Conservation (phyloP, 2,329 filamentous ascomycete genomes). For the Cladobotryum protrusum region DNA sequence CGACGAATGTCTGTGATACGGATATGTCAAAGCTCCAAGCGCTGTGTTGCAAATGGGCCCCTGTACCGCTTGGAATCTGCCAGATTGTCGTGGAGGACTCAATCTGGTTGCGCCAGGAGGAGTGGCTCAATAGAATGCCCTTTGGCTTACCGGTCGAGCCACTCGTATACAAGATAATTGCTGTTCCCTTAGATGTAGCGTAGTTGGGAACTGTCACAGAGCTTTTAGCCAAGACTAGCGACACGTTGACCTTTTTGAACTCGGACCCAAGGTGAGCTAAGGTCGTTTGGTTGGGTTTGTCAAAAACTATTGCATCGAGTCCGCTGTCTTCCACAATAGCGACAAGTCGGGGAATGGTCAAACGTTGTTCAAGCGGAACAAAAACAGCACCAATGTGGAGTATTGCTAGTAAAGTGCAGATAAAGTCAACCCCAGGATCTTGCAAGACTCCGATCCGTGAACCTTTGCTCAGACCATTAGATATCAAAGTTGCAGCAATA, state of each 20-base stretch:
- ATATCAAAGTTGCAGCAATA: constrained; percentile 23
- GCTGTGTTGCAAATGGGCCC: constrained; percentile 27
- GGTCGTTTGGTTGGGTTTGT: neutral
- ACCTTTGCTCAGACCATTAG: constrained; percentile 9
- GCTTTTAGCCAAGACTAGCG: no score
- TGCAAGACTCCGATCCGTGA: constrained; percentile 34
- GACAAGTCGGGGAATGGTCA: constrained; percentile 24
- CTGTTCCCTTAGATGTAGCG: neutral
- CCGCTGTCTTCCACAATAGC: constrained; percentile 19
- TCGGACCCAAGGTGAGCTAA: no score
- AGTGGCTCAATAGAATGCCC: constrained; percentile 30
- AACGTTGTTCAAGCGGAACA: constrained; percentile 34
- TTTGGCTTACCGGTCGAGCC: constrained; percentile 32
- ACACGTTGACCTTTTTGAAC: no score
- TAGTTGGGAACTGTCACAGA: no score
- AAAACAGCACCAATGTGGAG: constrained; percentile 30
- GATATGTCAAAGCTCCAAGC: constrained; percentile 35
- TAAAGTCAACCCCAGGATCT: constrained; percentile 28
- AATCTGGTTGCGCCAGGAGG: constrained; percentile 20
- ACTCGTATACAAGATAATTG: constrained; percentile 26
- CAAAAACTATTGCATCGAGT: neutral
- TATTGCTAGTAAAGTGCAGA: constrained; percentile 36
- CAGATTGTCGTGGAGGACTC: constrained; percentile 9
- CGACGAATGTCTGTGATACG: constrained; percentile 27
- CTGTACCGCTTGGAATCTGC: no score